Base-by-base conservation (phyloP, 2,329 filamentous ascomycete genomes). In the Cryoendolithus antarcticus region DNA sequence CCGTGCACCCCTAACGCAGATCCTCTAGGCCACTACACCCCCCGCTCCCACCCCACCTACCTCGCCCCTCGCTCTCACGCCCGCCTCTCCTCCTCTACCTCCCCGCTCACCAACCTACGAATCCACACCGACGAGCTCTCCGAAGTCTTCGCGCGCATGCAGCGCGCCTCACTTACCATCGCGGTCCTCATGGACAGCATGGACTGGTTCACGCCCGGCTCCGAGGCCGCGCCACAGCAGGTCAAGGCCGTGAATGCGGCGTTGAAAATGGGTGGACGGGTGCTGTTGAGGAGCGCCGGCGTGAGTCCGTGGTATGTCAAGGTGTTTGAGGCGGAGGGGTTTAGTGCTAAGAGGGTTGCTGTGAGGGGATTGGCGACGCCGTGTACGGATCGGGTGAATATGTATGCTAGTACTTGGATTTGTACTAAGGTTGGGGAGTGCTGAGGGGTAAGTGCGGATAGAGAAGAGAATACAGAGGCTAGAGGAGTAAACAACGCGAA, bases 351-450 rank as follows among this genome's bases (percentile, higher is more conserved):
- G 65, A 73, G 83, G 42, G 80, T 89, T 31, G 86, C 81, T 4
- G 75, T 75, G 11, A 72, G 89, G 44, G 69, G 76, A 45, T 74
- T 74, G 0, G 73, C 73, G 0, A 86, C 84, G 2, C 73, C 72
- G 28, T 93, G 86, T 61, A 91, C 94, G 55, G 89, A 96, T 62
- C 77, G 89, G 12, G 89, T 96, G 31, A 96, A 96, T 55, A 96
- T 96, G 89, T 96, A 96, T 56, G 89, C 88, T 2, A 86, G 80
- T 11, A 93, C 86, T 51, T 96, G 86, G 85, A 74, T 95, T 45
- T 83, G 83, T 56, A 89, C 82, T 1, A 96, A 96, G 60, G 57
- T 62, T 9, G 30, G 27, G 12, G 34, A 27, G 21, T 15, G 24
- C 24, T 27, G 24, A 27, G 24, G 24, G 15, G 15, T 19, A 19